Conservation (phyloP, 2,329 filamentous ascomycete species). For the Fusarium succisae region DNA sequence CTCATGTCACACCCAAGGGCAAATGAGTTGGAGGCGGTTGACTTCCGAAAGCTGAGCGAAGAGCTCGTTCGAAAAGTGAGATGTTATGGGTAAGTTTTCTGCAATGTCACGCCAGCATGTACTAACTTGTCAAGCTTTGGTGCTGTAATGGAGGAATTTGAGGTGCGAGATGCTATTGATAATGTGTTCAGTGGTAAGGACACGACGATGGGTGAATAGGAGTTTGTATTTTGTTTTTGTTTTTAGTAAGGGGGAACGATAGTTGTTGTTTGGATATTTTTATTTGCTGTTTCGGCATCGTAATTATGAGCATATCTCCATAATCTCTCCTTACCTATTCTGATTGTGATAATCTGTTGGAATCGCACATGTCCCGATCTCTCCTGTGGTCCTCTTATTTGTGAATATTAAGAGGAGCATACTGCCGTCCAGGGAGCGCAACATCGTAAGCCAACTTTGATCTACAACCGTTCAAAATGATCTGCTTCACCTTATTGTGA, state of each 20-base stretch:
- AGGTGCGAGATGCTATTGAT: conserved; percentile 80
- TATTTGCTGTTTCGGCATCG: background rate
- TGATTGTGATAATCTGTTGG: background rate
- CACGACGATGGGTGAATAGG: conserved; percentile 9
- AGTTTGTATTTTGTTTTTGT: background rate
- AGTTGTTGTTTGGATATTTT: background rate
- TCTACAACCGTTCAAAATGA: background rate
- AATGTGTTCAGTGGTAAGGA: conserved; percentile 56
- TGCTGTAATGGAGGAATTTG: conserved; percentile 72
- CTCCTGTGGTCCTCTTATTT: background rate
- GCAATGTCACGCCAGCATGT: background rate
- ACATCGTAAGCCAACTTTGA: background rate
- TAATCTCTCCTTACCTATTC: background rate
- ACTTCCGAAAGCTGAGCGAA: conserved; percentile 77
- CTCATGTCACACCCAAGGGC: conserved; percentile 78
- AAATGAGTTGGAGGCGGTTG: conserved; percentile 69
- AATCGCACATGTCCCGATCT: background rate
- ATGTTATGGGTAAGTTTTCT: conserved; percentile 84
- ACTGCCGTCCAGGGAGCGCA: background rate
- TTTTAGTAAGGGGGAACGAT: no score
- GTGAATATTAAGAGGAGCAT: background rate
- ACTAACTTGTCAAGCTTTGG: conserved; percentile 59
- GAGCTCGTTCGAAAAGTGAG: conserved; percentile 83
- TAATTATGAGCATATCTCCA: background rate
- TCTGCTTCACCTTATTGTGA: background rate